Percentiles rank a stretch among this genome's conserved stretches.
Evolutionary conservation across 1,139 yeast species (phyloP).

Genomic region (Pichia sp.): DNA sequence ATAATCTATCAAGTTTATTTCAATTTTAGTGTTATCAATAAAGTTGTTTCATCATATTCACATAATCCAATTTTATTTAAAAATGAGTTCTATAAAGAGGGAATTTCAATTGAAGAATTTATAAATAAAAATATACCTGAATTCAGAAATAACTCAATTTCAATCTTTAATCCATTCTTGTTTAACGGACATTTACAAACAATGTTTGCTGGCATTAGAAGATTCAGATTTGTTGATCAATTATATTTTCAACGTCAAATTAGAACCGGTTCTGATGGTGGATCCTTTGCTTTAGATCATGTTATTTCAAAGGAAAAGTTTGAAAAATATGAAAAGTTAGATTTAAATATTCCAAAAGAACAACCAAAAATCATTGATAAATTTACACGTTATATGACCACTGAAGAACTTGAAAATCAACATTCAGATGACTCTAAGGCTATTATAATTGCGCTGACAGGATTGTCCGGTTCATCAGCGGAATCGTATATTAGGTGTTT

Average conservation of each 20-base stretch:
- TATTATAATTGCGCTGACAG: slow-evolving; percentile 67
- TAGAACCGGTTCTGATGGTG: slow-evolving; percentile 58
- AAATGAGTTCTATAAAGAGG: background rate
- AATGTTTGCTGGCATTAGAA: slow-evolving; percentile 54
- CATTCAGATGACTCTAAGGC: slow-evolving; percentile 41
- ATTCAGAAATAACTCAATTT: slow-evolving; percentile 38
- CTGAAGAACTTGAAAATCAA: slow-evolving; percentile 37
- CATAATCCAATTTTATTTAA: slow-evolving; percentile 11
- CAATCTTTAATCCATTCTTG: slow-evolving; percentile 57
- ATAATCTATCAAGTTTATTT: background rate
- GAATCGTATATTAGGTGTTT: slow-evolving; percentile 77
- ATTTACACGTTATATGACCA: slow-evolving; percentile 61
- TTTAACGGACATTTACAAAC: slow-evolving; percentile 80
- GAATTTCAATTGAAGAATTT: slow-evolving; percentile 12
- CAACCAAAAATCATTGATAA: slow-evolving; percentile 62
- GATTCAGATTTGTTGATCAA: slow-evolving; percentile 46
- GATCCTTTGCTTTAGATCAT: slow-evolving; percentile 72
- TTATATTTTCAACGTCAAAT: slow-evolving; percentile 75
- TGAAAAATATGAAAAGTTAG: slow-evolving; percentile 34
- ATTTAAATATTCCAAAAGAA: slow-evolving; percentile 41
- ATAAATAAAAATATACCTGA: slow-evolving; percentile 35
- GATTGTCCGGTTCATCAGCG: slow-evolving; percentile 88
- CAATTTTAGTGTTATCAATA: slow-evolving; percentile 14
- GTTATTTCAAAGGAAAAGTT: slow-evolving; percentile 45
- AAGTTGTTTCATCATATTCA: slow-evolving; percentile 15